Conservation (phyloP, 2,329 filamentous ascomycete genomes). For the Penicillium sp. region DNA sequence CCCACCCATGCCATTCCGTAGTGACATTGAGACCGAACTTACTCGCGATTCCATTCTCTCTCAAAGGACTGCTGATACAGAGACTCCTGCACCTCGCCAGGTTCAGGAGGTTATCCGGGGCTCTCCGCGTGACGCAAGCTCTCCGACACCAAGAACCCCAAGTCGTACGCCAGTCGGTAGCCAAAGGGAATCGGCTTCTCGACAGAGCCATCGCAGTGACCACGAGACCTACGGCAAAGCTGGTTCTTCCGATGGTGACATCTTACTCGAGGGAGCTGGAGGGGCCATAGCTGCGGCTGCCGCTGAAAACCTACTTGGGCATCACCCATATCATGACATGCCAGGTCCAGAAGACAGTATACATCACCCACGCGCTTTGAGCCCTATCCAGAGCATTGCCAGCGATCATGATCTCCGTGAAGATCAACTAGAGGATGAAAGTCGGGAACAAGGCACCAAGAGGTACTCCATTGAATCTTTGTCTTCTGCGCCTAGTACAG, state of each 20-base stretch:
- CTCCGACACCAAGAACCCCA: conserved; percentile 60
- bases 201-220: conserved; percentile 4
- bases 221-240: conserved; percentile 30
- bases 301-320: conserved; percentile 32
- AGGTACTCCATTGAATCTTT: conserved; percentile 56
- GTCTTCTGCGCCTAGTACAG: conserved; percentile 56
- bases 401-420: conserved; percentile 73
- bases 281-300: conserved; percentile 39
- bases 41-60: conserved; percentile 85
- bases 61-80: conserved; percentile 68
- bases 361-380: conserved; percentile 67
- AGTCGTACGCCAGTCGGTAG: conserved; percentile 49
- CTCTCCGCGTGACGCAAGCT: conserved; percentile 49
- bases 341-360: conserved; percentile 41
- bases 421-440: conserved; percentile 55
- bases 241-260: conserved; percentile 26
- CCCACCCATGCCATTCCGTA: conserved; percentile 83
- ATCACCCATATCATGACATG: conserved; percentile 48
- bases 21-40: conserved; percentile 79
- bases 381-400: conserved; percentile 88
- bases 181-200: conserved; percentile 35
- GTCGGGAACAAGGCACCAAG: conserved; percentile 56
- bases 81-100: conserved; percentile 60
- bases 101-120: conserved; percentile 64
- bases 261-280: conserved; percentile 27